Evolutionary conservation across 768 basidiomycete genomes (phyloP), one percentile per base, ranked within the genome.

Genomic region (Melanogaster broomeanus): DNA sequence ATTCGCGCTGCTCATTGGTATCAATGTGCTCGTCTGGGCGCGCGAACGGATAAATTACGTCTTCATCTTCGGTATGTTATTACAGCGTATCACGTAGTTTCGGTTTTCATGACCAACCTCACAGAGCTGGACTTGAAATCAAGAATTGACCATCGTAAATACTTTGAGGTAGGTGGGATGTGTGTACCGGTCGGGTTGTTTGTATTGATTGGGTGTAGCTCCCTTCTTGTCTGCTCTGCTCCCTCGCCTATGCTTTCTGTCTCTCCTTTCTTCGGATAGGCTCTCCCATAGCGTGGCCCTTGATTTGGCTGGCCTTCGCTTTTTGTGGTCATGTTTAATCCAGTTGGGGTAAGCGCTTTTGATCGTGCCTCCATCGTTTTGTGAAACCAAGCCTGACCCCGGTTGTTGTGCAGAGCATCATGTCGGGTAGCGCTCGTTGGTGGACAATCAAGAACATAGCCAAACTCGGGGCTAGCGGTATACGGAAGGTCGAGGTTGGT

Each of bases 1-100:
- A 3, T 88, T 97, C 61, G 75, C 83, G 2, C 53, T 92, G 28
- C 72, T 97, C 1, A 81, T 98, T 48, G 89, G 91, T 22, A 51
- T 89, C n/a, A 98, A 99, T 64, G 57, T 98, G 5, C 58, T 85
- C 19, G 87, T 86, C 0, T 99, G 90, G 88, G 76, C 82, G 0
- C 69, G 71, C 5, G 74, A 85, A 6, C 78, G 88, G 41, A 93
- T 99, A 59, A 98, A 98, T 64, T 96, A 94, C 61, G 80, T 85
- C n/a, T 96, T 98, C 66, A 90, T 95, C 31, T 90, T 95, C 61
- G 88, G 88, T 89, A 52, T 34, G 79, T 60, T 22, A 35, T 27
- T 16, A 9, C 30, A 19, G 24, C 39, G 25, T 44, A 15, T 19
- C 8, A 25, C 24, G 11, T 8, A 27, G 15, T 16, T 19, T 35